Evolutionary conservation across 1,284 basidiomycete genomes (phyloP).

Genomic region (Boletus subluridellus): DNA sequence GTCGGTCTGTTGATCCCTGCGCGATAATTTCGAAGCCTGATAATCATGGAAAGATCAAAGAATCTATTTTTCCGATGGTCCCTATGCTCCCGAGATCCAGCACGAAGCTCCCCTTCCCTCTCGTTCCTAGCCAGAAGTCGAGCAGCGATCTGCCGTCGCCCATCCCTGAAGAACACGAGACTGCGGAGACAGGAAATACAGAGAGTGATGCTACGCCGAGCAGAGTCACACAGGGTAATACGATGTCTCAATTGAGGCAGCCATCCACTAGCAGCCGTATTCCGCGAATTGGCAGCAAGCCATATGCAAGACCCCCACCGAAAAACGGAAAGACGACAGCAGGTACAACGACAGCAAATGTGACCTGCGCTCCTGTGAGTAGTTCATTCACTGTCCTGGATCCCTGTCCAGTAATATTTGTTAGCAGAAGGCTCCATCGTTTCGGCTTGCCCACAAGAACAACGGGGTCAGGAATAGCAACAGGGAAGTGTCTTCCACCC

Average conservation of each 20-base stretch:
- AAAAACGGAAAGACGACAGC: slow-evolving; percentile 7
- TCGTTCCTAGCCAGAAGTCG: slow-evolving; percentile 28
- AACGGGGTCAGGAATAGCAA: slow-evolving; percentile 25
- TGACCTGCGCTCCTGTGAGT: slow-evolving; percentile 20
- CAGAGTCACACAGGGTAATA: slow-evolving; percentile 21
- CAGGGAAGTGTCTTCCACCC: slow-evolving; percentile 24
- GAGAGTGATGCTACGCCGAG: background rate
- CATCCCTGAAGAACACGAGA: slow-evolving; percentile 34
- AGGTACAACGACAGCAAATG: background rate
- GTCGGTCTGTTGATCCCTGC: slow-evolving; percentile 33
- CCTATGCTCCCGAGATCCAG: slow-evolving; percentile 21
- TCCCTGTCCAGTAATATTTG: slow-evolving; percentile 4
- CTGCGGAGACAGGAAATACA: background rate
- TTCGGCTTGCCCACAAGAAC: slow-evolving; percentile 13
- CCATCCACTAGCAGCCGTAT: slow-evolving; percentile 57
- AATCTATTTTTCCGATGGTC: slow-evolving; percentile 22
- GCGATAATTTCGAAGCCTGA: slow-evolving; percentile 8
- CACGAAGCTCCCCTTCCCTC: slow-evolving; percentile 45
- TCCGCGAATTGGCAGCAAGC: slow-evolving; percentile 63
- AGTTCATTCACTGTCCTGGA: background rate
- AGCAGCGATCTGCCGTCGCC: slow-evolving; percentile 22
- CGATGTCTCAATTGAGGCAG: slow-evolving; percentile 52
- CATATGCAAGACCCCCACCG: slow-evolving; percentile 51
- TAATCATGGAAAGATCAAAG: slow-evolving; percentile 14
- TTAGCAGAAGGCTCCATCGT: slow-evolving; percentile 11